Base-by-base conservation (phyloP, 2,329 filamentous ascomycete species). In the Alternaria sp. region DNA sequence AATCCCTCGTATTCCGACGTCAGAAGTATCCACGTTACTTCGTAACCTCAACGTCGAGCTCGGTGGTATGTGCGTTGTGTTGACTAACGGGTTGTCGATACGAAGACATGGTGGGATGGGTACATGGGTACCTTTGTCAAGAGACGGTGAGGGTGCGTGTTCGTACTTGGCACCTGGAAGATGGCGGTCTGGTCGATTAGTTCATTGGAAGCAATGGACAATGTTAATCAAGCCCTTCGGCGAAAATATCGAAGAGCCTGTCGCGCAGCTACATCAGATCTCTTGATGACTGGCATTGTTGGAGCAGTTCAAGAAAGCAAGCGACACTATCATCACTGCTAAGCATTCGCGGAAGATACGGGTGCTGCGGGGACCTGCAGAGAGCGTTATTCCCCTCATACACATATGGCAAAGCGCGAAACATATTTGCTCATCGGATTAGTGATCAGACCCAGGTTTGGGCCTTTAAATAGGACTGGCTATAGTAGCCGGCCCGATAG, bases 11-110 rank as follows among this genome's bases (percentile, higher is more conserved):
- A 55, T 55, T 14, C 33, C 21, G 51, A 43, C 51, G 51, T 55
- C 51, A 43, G 51, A 55, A 55, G 51, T 55, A 55, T 20, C 51
- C 49, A 53, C 33, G 33, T 43, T 43, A 55, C 51, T 12, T 55
- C 33, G 51, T 55, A 43, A 25, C 8, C 51, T 43, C 51, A 55
- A 43, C 21, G 18, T 55, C 33, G 25, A 43, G n/a, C 10, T 26
- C 21, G 53, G 53, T 15, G 37, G 21, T 28, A 43, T 10, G 53
- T 44, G 53, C 21, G 53, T 55, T 28, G 15, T 11, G 25, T 44
- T 12, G 21, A 12, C 21, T 25, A 44, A 20, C 37, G 23, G 30
- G 41, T 4, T 21, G 23, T 15, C 25, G 18, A 28, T 44, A 55
- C 33, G 53, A 55, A 44, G 11, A 21, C 2, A 26, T 43, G 21